Evolutionary conservation across 2,329 filamentous ascomycete species (phyloP), one percentile per base, ranked within the genome.

Genomic region (Pestalotiopsis sp.): DNA sequence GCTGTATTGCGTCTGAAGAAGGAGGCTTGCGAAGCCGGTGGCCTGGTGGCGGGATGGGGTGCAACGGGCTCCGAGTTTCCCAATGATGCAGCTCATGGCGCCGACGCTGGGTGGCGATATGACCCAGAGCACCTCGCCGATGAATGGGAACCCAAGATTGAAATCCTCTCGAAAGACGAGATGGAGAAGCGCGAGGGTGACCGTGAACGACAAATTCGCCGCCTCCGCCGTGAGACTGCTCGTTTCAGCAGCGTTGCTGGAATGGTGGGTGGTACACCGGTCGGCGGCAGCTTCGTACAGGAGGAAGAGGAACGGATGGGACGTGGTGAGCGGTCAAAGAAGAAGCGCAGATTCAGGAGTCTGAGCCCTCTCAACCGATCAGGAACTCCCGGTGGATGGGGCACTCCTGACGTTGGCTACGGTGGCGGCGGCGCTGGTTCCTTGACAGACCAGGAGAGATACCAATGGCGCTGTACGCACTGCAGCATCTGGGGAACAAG

Each of bases 151-250:
- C 92, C 93, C 6, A 93, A 93, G 82, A 86, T 96, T 9, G 93
- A 95, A 78, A 85, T 87, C 0, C 82, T 99, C 2, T 95, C 92
- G 52, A 97, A 97, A 75, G 96, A 99, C 75, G 96, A 99, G 77
- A 98, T 99, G 66, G 96, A 99, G 81, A 97, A 97, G 83, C 90
- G 96, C 36, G 96, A 99, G 80, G 94, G 94, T 65, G 96, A 99
- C 77, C 89, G 96, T 57, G 96, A 99, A 80, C 87, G 96, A 67
- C 94, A 98, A 80, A 92, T 98, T 52, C 88, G 96, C 69, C 88
- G 96, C 69, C 82, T 98, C 71, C 88, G 96, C 68, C 88, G 96
- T 77, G 96, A 99, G 80, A 98, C 95, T 11, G 95, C 95, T 1
- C 88, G 94, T 31, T 97, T 98, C 79, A 96, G 93, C 68, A 95